phyloP scores from a whole-genome alignment of 1,139 yeast genomes.

The Geotrichum restrictum region DNA sequence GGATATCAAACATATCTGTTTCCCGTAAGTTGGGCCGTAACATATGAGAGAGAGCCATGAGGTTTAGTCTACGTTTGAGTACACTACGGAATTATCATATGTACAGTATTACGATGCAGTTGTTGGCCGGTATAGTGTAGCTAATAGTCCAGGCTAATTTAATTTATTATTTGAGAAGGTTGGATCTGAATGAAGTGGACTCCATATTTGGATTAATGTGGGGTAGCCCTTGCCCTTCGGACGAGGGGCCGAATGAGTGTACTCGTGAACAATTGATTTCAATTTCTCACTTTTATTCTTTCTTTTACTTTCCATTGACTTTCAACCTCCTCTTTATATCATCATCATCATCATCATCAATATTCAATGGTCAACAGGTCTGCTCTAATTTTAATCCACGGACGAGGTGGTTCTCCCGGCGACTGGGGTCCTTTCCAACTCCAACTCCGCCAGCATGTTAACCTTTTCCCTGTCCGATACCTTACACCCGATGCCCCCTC shows the following conservation, averaged over 20 bases:
- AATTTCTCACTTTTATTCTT: background rate
- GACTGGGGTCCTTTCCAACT: slow-evolving; percentile 14
- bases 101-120: too few relatives aligned
- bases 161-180: too few relatives aligned
- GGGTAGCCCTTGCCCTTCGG: slow-evolving; percentile 9
- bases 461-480: slow-evolving; percentile 16
- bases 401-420: slow-evolving; percentile 11
- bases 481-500: slow-evolving; percentile 16
- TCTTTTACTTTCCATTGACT: background rate
- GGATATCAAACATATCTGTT: background rate
- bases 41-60: too few relatives aligned
- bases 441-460: slow-evolving; percentile 10
- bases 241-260: slow-evolving; percentile 1
- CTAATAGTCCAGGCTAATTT: too few relatives aligned
- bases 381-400: slow-evolving; percentile 17
- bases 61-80: too few relatives aligned
- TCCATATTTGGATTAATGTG: too few relatives aligned
- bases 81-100: too few relatives aligned
- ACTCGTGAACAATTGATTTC: background rate
- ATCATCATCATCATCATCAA: background rate
- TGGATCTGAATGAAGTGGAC: too few relatives aligned
- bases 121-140: too few relatives aligned
- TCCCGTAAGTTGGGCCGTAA: too few relatives aligned
- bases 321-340: background rate
- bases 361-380: slow-evolving; percentile 6